These are phyloP conservation scores for Malus fusca DNA, from an alignment of 306 rosid species.

Conservation along the genomic window DNA sequence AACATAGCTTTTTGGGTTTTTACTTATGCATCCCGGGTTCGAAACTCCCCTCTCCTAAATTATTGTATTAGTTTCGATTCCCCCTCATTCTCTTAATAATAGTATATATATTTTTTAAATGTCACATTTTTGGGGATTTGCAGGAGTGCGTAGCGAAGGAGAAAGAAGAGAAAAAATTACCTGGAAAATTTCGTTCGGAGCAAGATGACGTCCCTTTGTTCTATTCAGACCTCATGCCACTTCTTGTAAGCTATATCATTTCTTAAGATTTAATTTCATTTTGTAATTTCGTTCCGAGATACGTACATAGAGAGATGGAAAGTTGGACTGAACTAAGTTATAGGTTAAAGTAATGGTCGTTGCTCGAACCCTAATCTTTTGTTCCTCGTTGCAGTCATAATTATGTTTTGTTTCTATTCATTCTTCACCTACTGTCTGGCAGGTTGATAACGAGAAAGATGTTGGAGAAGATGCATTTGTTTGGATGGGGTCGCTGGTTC, in stretches of 20 bases:
- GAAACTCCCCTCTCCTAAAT: too few species aligned
- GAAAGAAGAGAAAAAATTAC: constrained; percentile 53
- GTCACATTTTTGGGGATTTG: constrained; percentile 14
- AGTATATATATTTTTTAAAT: too few species aligned
- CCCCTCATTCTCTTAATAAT: too few species aligned
- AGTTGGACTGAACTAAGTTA: neutral
- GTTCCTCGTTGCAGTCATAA: neutral
- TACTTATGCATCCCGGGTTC: too few species aligned
- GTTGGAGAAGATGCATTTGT: constrained; percentile 92
- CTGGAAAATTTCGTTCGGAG: constrained; percentile 20
- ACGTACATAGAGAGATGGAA: neutral
- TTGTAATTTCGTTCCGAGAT: neutral
- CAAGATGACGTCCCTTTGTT: constrained; percentile 75
- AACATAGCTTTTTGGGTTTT: too few species aligned
- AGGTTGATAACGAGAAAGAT: constrained; percentile 54
- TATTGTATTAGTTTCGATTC: too few species aligned
- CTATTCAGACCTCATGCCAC: constrained; percentile 90
- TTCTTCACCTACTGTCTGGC: constrained; percentile 4
- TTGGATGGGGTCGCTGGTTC: constrained; percentile 75
- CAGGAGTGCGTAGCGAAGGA: constrained; percentile 68
- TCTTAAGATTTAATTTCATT: neutral
- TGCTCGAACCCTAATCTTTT: neutral
- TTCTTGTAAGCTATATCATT: constrained; percentile 53
- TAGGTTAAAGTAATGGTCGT: neutral
- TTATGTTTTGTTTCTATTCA: constrained; percentile 2